Base-by-base conservation (phyloP, 331 rosid genomes). In the Prunus yedoensis region DNA sequence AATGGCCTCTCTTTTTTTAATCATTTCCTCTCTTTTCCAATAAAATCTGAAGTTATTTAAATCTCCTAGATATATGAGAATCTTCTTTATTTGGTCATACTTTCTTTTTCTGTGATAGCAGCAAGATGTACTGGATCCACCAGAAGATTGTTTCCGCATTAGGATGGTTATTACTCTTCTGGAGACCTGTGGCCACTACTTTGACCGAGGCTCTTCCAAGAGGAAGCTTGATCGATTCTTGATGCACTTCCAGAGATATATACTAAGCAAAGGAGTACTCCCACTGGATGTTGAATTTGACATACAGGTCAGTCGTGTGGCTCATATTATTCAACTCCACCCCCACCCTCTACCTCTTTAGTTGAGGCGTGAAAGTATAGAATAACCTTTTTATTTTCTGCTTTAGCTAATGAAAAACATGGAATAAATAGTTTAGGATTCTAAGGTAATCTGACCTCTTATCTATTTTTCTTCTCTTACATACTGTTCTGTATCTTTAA, bases 121-220 rank as follows among this genome's bases (percentile, higher is more conserved):
- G 99, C 97, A 92, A 88, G 97, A 95, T 76, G 76, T 67, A 49
- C 84, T 95, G 64, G 99, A 92, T 85, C 97, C 99, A 63, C 97
- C 99, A 45, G 99, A 95, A 87, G 99, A 95, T 85, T 90, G 91
- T 82, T 95, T 92, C 75, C 99, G 97, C 75, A 92, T 92, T 38
- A 85, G 99, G 94, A 88, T 95, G 99, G 78, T 92, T 59, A 85
- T 88, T 72, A 95, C 97, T 23, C 97, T 95, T 70, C 97, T 95
- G 70, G 97, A 90, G 82, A 95, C 97, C 70, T 95, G 99, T 73
- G 99, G 99, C 66, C 97, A 92, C 86, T 95, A 95, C 91, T 95
- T 95, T 78, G 99, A 88, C 64, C 89, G 92, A 70, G 99, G 99
- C 70, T 95, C 99, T 84, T 95, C 99, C 11, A 95, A 95, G 93